Evolutionary conservation across 495 filamentous ascomycete species (phyloP).

Genomic region (Penicillium atrosanguineum): DNA sequence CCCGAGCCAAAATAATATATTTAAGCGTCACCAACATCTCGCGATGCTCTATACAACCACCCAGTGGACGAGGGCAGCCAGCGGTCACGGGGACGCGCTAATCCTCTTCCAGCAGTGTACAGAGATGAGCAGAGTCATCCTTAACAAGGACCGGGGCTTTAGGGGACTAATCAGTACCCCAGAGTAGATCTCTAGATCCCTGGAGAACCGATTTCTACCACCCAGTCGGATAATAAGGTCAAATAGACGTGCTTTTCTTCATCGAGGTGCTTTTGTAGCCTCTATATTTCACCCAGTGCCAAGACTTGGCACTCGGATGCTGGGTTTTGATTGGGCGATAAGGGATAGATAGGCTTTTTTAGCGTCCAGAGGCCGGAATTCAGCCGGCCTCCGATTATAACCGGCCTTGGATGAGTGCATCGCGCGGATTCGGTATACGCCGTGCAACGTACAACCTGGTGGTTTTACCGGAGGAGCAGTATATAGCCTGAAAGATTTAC

Average conservation of each 20-base stretch:
- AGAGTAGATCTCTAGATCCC: background rate
- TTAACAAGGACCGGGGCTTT: background rate
- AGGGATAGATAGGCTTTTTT: conserved; percentile 26
- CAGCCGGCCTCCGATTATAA: conserved; percentile 45
- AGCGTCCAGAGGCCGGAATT: conserved; percentile 44
- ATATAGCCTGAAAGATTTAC: background rate
- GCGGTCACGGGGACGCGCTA: conserved; percentile 36
- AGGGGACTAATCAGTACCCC: background rate
- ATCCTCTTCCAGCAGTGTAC: conserved; percentile 22
- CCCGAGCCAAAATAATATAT: conserved; percentile 3
- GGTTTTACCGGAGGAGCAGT: background rate
- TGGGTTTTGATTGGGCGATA: conserved; percentile 23
- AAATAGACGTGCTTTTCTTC: conserved; percentile 2
- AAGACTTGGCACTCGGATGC: conserved; percentile 16
- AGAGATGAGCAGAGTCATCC: background rate
- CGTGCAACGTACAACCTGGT: background rate
- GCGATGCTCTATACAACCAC: conserved; percentile 31
- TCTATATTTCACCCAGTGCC: conserved; percentile 28
- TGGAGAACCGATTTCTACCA: background rate
- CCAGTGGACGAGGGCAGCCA: conserved; percentile 27
- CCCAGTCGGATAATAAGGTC: background rate
- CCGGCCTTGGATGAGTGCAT: conserved; percentile 23
- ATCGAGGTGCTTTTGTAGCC: conserved; percentile 11
- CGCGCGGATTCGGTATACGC: conserved; percentile 9
- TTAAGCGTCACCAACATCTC: conserved; percentile 10